Evolutionary conservation across 345 rosid genomes (phyloP).

Genomic region (Eucalyptus polybractea): DNA sequence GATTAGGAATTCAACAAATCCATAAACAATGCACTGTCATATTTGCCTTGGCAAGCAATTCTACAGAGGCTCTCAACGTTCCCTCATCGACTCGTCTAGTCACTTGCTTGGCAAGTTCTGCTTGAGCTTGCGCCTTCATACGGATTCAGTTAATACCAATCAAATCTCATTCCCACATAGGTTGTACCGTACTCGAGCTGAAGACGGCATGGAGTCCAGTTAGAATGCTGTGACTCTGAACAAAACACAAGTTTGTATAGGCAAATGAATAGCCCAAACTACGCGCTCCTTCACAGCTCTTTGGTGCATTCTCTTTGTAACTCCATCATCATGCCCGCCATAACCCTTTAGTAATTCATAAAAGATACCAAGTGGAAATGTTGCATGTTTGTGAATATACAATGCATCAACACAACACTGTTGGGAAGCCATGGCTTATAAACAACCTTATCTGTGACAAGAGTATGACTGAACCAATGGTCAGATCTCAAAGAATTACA

Average conservation of each 20-base stretch:
- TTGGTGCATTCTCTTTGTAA: background rate
- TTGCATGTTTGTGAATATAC: background rate
- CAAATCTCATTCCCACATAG: background rate
- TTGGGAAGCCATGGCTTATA: background rate
- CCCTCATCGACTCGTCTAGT: background rate
- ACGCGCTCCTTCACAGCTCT: background rate
- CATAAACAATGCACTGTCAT: fast-evolving
- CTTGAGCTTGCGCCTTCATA: background rate
- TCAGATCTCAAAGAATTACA: background rate
- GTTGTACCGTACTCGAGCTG: background rate
- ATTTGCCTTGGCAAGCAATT: background rate
- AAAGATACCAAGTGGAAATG: background rate
- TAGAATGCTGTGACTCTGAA: background rate
- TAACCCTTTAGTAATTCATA: background rate
- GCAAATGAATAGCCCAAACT: background rate
- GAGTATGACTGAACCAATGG: background rate
- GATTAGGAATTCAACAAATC: background rate
- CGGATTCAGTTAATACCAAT: background rate
- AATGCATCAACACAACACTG: background rate
- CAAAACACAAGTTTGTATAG: background rate
- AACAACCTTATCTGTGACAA: background rate
- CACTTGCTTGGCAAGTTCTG: background rate
- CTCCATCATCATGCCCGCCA: background rate
- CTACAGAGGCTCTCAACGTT: background rate
- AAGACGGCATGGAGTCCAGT: background rate